Base-by-base conservation (phyloP, 2,329 filamentous ascomycete species). In the Alternaria novae-zelandiae region DNA sequence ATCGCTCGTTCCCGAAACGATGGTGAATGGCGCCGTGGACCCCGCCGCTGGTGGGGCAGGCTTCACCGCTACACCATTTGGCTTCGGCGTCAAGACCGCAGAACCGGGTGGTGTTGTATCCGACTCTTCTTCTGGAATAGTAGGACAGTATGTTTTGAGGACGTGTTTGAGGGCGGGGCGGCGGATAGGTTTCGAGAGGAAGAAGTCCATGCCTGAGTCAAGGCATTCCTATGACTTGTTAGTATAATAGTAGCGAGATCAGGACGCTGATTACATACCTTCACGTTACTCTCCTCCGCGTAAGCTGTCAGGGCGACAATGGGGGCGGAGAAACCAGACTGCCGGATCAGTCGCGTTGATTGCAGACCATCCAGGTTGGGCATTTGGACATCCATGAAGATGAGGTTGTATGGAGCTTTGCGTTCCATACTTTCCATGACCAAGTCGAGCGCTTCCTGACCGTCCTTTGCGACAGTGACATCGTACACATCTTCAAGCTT, bases 341-440 rank as follows among this genome's bases (percentile, higher is more conserved):
- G 85, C 7, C 94, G 88, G 71, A 97, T 97, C 32, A 96, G 83
- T 10, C 90, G 87, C 1, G 94, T 97, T 50, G 91, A 94, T 77
- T 97, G 91, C 23, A 97, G 83, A 2, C 94, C 94, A 74, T 97
- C 94, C 13, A 97, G 86, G 66, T 96, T 96, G 4, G 94, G 94
- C 94, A 97, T 97, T 72, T 88, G 93, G 8, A 97, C 91, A 73
- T 97, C 94, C 94, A 97, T 97, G 75, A 97, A 96, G 66, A 97
- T 95, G 25, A 97, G 85, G 70, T 97, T 93, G 76, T 95, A 97
- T 3, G 87, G 86, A 58, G 87, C 85, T 56, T 90, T 86, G 26
- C 86, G 86, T 54, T 90, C 88, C 91, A 97, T 96, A 67, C 89
- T 91, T 15, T 89, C 89, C 76, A 93, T 94, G 68, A 97, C 94